Evolutionary conservation across 495 filamentous ascomycete species (phyloP).

Genomic region (Tuber brumale): DNA sequence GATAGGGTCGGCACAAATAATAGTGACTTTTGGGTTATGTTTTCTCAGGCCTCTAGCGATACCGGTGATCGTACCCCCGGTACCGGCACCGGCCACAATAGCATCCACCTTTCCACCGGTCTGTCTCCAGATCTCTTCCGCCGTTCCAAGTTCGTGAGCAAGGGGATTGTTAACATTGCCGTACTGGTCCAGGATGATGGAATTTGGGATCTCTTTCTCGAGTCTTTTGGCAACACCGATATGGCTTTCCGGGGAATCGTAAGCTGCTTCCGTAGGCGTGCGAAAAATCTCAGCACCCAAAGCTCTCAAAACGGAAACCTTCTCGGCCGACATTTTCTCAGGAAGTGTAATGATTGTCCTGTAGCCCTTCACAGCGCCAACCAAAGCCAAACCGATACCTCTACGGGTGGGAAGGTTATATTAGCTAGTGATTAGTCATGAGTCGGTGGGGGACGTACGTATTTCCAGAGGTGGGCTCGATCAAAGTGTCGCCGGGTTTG

Average conservation of each 20-base stretch:
- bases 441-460: slow-evolving; percentile 54
- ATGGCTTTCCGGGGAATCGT: slow-evolving; percentile 88
- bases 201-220: slow-evolving; percentile 91
- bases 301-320: slow-evolving; percentile 86
- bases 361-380: slow-evolving; percentile 92
- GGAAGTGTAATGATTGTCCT: slow-evolving; percentile 97
- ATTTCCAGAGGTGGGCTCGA: slow-evolving; percentile 96
- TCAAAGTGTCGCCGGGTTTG: slow-evolving; percentile 92
- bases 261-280: slow-evolving; percentile 92
- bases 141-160: slow-evolving; percentile 90
- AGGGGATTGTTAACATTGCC: slow-evolving; percentile 83
- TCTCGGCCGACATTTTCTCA: slow-evolving; percentile 99
- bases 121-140: slow-evolving; percentile 93
- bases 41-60: slow-evolving; percentile 78
- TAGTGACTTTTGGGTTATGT: slow-evolving; percentile 72
- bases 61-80: slow-evolving; percentile 91
- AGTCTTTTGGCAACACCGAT: slow-evolving; percentile 89
- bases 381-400: slow-evolving; percentile 89
- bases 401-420: slow-evolving; percentile 43
- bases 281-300: slow-evolving; percentile 96
- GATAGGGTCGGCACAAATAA: slow-evolving; percentile 85
- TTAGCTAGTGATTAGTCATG: slow-evolving; percentile 3
- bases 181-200: slow-evolving; percentile 96
- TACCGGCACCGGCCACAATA: slow-evolving; percentile 87
- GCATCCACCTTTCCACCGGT: slow-evolving; percentile 76